phyloP scores from a whole-genome alignment of 192 early-diverging fungal genomes.

The Spinellus fusiger region DNA sequence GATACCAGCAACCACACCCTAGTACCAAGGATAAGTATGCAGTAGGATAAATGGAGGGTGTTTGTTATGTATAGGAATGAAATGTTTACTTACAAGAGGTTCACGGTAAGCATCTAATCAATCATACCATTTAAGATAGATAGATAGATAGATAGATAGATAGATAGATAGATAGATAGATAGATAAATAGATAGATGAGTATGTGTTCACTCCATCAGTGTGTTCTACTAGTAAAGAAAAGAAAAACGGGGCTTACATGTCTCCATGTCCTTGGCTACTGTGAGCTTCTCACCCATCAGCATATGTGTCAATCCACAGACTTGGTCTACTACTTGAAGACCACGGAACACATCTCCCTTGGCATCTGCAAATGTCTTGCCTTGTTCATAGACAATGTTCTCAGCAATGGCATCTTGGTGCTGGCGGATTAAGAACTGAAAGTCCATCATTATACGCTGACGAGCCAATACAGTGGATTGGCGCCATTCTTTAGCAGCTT shows the following conservation, averaged over 20 bases:
- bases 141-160: background rate
- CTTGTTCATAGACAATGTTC: constrained; percentile 85
- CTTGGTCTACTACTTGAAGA: constrained; percentile 85
- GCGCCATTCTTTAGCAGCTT: constrained; percentile 83
- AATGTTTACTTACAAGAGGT: constrained; percentile 46
- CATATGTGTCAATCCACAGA: constrained; percentile 70
- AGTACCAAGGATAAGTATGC: too few species aligned
- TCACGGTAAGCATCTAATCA: constrained; percentile 71
- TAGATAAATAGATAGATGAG: background rate
- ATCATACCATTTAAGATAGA: background rate
- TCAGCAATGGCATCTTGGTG: constrained; percentile 75
- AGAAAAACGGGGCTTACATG: constrained; percentile 43
- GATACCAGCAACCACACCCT: constrained; percentile 89
- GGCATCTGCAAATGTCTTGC: constrained; percentile 90
- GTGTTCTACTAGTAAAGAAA: too few species aligned
- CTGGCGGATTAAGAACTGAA: constrained; percentile 77
- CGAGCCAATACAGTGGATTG: constrained; percentile 78
- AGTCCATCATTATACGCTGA: constrained; percentile 87
- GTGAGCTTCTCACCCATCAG: constrained; percentile 78
- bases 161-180: too few species aligned
- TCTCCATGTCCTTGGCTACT: constrained; percentile 93
- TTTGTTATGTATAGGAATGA: background rate
- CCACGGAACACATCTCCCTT: constrained; percentile 89
- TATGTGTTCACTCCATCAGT: background rate
- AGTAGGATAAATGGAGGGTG: constrained; percentile 2